Base-by-base conservation (phyloP, 768 basidiomycete species). In the Fomitopsis pulvina region DNA sequence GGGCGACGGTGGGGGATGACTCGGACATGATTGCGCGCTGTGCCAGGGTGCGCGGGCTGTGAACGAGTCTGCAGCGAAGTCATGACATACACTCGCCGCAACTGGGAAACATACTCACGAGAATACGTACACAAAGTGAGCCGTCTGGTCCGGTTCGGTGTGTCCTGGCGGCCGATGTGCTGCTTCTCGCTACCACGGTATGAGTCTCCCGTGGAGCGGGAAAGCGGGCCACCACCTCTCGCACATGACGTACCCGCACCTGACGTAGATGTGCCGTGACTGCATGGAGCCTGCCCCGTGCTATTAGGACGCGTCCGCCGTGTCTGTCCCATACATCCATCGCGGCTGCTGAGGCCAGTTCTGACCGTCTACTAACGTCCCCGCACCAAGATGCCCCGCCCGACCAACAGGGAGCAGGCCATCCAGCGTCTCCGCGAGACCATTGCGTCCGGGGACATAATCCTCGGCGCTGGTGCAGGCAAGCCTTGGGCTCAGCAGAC, bases 381-480 rank as follows among this genome's bases (percentile, higher is more conserved):
- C 10, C 32, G 10, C n/a, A n/a, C n/a, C n/a, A n/a, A 37, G 5
- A 56, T 56, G 55, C 32, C 52, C 14, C 45, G 52, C 16, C 55
- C 52, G 16, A 20, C 41, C 6, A 51, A 48, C 52, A 47, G 55
- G 38, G 55, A 51, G 20, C 41, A 56, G 16, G 52, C 52, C 11
- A 49, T 53, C 14, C 27, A 26, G 27, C 55, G 46, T 26, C 55
- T 56, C 10, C 55, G 55, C 34, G 41, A 51, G 22, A 56, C 49
- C 16, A 51, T 56, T 29, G 48, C 41, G 14, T 37, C 52, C 3
- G 55, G 55, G 16, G 45, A 39, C 4, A 45, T 51, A 29, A 48
- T 56, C 45, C 45, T 56, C 1, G 55, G 55, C 2, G 55, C 55
- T 26, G 55, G 55, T 20, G 55, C 55, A 21, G 49, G 49, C 44